Conservation (phyloP, 2,329 filamentous ascomycete species). For the Chaetothyriales sp. region DNA sequence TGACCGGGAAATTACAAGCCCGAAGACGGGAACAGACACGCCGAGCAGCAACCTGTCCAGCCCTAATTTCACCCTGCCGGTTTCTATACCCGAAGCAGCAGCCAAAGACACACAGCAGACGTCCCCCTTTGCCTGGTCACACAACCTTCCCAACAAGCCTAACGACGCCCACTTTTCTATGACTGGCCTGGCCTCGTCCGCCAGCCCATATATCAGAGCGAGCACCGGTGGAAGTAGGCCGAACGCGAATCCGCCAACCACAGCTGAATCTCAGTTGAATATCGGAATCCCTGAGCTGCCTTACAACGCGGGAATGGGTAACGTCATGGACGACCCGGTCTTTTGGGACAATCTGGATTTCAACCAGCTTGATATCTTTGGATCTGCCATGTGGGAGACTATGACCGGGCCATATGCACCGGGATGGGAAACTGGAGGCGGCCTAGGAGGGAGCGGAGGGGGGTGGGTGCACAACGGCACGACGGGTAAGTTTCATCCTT, state of each 20-base stretch:
- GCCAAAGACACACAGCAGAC: background rate
- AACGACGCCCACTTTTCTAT: background rate
- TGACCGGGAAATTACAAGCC: background rate
- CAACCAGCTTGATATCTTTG: constrained; percentile 17
- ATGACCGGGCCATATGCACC: constrained; percentile 16
- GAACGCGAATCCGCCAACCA: constrained; percentile 14
- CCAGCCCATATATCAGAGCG: background rate
- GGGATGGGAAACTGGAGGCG: background rate
- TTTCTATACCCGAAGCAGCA: background rate
- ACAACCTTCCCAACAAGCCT: background rate
- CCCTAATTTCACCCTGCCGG: background rate
- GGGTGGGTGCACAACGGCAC: background rate
- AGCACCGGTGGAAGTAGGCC: constrained; percentile 9
- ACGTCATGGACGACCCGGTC: constrained; percentile 14
- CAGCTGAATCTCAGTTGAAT: constrained; percentile 13
- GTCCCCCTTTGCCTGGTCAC: background rate
- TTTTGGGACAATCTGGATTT: constrained; percentile 17
- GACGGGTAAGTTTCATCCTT: background rate
- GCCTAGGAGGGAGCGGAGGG: background rate
- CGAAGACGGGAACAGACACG: background rate
- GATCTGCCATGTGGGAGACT: constrained; percentile 15
- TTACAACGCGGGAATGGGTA: constrained; percentile 2
- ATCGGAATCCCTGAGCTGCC: constrained; percentile 7
- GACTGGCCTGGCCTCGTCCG: background rate
- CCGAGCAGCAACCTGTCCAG: background rate